phyloP scores from a whole-genome alignment of 2,329 filamentous ascomycete genomes.

The Colletotrichum spinosum region DNA sequence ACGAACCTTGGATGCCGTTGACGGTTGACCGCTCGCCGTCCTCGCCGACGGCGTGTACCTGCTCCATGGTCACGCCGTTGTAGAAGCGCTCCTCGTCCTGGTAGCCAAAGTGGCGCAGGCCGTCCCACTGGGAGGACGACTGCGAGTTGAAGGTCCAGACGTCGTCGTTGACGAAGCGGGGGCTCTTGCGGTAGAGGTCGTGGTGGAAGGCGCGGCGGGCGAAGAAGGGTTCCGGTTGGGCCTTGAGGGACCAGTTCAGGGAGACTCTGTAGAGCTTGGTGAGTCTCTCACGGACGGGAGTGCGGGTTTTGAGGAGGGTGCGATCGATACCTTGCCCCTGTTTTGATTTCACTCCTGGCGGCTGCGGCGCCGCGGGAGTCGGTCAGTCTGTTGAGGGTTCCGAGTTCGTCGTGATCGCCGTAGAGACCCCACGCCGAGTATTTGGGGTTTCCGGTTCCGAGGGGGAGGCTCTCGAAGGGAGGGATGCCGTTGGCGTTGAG shows the following conservation, averaged over 20 bases:
- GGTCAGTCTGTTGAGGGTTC: constrained; percentile 70
- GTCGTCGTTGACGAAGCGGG: constrained; percentile 48
- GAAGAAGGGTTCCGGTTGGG: constrained; percentile 49
- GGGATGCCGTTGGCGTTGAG: constrained; percentile 57
- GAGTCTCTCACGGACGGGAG: neutral
- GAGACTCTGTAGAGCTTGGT: constrained; percentile 41
- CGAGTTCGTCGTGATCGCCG: constrained; percentile 67
- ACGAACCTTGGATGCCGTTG: constrained; percentile 37
- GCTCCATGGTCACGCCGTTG: constrained; percentile 44
- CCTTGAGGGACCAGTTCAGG: constrained; percentile 48
- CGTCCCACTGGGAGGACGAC: constrained; percentile 54
- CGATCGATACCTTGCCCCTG: constrained; percentile 58
- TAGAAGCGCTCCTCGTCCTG: constrained; percentile 50
- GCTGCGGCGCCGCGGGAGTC: constrained; percentile 63
- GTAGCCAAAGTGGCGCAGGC: constrained; percentile 52
- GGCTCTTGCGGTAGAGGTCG: constrained; percentile 43
- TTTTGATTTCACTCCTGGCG: constrained; percentile 63
- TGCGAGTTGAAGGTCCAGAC: constrained; percentile 50
- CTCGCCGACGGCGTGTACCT: constrained; percentile 61
- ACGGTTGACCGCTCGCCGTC: constrained; percentile 40
- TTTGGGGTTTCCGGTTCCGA: constrained; percentile 59
- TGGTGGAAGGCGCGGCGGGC: constrained; percentile 46
- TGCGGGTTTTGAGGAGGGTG: neutral
- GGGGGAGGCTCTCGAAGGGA: constrained; percentile 59
- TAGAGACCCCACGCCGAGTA: constrained; percentile 62